Evolutionary conservation across 2,329 filamentous ascomycete species (phyloP).

Genomic region (Aureobasidium vineae): DNA sequence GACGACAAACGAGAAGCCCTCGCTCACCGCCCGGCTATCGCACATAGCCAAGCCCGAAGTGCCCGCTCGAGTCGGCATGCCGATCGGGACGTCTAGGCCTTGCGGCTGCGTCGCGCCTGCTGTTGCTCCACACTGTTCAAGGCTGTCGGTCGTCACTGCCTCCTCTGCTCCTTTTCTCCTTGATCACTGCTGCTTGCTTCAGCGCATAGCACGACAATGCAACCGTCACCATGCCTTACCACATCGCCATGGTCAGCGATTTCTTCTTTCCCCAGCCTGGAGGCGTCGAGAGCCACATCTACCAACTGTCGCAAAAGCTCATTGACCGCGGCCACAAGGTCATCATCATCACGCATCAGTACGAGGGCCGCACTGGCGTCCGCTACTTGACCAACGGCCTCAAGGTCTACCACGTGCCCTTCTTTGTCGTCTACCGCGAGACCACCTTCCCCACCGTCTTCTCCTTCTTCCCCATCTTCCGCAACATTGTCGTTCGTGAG

Average conservation of each 20-base stretch:
- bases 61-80: slow-evolving; percentile 16
- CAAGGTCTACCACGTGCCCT: slow-evolving; percentile 97
- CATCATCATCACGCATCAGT: slow-evolving; percentile 94
- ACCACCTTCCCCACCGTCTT: slow-evolving; percentile 95
- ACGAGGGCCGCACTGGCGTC: slow-evolving; percentile 84
- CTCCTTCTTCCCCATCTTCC: slow-evolving; percentile 96
- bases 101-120: too few species aligned
- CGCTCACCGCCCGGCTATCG: slow-evolving; percentile 4
- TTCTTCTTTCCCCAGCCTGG: slow-evolving; percentile 98
- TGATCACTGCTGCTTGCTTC: not conserved
- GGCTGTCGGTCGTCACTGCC: not conserved
- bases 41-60: not conserved
- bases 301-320: slow-evolving; percentile 93
- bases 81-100: not conserved
- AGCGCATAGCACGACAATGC: not conserved
- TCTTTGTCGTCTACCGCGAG: slow-evolving; percentile 91
- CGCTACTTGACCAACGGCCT: slow-evolving; percentile 96
- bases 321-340: slow-evolving; percentile 98
- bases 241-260: slow-evolving; percentile 92
- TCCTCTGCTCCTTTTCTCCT: not conserved
- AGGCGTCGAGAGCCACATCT: slow-evolving; percentile 97
- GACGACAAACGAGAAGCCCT: not conserved
- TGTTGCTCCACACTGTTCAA: not conserved
- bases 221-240: slow-evolving; percentile 59
- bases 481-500: slow-evolving; percentile 93